phyloP scores from a whole-genome alignment of 106 monocot species.

The Alisma plantagoaquatica region DNA sequence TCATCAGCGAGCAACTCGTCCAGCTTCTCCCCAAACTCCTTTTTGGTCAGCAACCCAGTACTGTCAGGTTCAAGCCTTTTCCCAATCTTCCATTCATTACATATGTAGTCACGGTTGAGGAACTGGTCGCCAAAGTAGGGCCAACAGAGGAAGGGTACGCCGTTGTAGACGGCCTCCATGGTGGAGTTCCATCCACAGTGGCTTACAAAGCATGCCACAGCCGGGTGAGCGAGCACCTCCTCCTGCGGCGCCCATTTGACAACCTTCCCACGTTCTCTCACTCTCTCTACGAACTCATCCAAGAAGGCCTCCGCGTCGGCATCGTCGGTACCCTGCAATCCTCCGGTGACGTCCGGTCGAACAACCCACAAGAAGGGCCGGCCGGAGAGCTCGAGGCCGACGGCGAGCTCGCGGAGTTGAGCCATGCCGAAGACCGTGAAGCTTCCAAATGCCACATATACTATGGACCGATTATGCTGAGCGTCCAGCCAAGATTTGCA shows the following conservation, averaged over 20 bases:
- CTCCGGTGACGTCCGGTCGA: not conserved
- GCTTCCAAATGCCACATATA: not conserved
- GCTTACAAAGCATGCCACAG: constrained; percentile 31
- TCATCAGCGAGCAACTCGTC: too few species aligned
- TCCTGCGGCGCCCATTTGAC: not conserved
- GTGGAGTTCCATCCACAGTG: constrained; percentile 77
- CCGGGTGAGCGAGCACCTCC: not conserved
- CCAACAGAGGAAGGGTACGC: constrained; percentile 43
- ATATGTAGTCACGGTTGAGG: too few species aligned
- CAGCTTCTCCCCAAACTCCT: too few species aligned
- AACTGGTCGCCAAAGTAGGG: constrained; percentile 48
- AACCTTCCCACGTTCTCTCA: not conserved
- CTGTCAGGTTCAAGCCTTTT: too few species aligned
- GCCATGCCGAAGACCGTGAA: not conserved
- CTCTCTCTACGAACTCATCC: not conserved
- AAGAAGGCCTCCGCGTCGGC: not conserved
- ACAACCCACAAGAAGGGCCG: not conserved
- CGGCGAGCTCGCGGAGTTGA: not conserved
- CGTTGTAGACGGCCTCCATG: constrained; percentile 34
- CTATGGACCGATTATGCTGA: not conserved
- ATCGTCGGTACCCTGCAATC: not conserved
- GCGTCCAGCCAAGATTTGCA: not conserved
- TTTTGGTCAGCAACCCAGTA: too few species aligned
- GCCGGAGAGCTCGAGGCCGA: not conserved
- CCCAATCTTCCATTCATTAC: too few species aligned